Percentiles rank a stretch among this genome's conserved stretches.
These are phyloP conservation scores for Penicillium sp. DNA, from an alignment of 2,329 filamentous ascomycete genomes.

Conservation along the genomic window DNA sequence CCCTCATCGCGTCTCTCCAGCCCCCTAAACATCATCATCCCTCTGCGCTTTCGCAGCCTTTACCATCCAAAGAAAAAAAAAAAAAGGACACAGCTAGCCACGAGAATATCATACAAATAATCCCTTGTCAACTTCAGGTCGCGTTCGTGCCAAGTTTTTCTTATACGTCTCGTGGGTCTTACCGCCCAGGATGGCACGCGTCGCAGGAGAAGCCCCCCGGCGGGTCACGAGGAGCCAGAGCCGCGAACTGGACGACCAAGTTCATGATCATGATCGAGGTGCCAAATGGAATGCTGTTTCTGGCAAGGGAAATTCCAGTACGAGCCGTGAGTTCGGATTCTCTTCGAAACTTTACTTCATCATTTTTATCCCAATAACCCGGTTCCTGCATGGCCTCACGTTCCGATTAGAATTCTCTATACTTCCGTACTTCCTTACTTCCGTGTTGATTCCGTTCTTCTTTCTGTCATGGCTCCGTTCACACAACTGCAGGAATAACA, in stretches of 20 bases:
- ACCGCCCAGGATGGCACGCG: conserved; percentile 19
- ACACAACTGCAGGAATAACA: background rate
- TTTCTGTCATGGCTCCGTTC: background rate
- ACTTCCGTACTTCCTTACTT: background rate
- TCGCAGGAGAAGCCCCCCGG: background rate
- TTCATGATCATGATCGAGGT: background rate
- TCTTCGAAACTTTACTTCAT: background rate
- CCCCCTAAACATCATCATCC: background rate
- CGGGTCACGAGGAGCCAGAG: conserved; percentile 46
- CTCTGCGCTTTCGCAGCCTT: background rate
- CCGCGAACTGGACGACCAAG: conserved; percentile 32
- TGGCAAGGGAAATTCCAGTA: conserved; percentile 7
- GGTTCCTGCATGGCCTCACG: too few relatives aligned
- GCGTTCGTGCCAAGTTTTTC: background rate
- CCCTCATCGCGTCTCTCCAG: background rate
- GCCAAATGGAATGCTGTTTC: conserved; percentile 9
- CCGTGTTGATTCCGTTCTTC: background rate
- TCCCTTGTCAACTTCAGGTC: too few relatives aligned
- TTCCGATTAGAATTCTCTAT: too few relatives aligned
- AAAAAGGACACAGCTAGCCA: too few relatives aligned
- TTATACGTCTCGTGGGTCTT: background rate
- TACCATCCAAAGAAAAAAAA: background rate
- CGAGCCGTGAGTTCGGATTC: conserved; percentile 14
- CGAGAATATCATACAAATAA: too few relatives aligned
- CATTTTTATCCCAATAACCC: background rate